These are phyloP conservation scores for Neurospora terricola DNA, from an alignment of 495 filamentous ascomycete genomes.

Conservation along the genomic window DNA sequence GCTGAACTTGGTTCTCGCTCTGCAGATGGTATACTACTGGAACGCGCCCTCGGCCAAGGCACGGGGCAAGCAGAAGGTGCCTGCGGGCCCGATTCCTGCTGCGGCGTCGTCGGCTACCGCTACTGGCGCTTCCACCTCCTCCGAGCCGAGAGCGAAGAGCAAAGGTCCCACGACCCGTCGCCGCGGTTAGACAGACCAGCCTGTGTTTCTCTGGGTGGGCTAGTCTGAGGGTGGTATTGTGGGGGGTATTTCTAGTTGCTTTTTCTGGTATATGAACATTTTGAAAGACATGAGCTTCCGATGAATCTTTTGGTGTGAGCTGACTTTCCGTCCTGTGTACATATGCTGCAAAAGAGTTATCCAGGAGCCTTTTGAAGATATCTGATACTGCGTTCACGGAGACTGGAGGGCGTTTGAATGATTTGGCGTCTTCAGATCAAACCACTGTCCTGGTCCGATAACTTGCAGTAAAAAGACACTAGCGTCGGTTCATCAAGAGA, in stretches of 20 bases:
- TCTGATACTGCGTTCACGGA: neutral
- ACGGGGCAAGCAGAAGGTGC: conserved; percentile 38
- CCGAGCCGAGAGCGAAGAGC: conserved; percentile 26
- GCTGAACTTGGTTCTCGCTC: conserved; percentile 76
- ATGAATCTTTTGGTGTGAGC: conserved; percentile 4
- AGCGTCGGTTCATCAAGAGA: neutral
- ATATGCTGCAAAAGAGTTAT: neutral
- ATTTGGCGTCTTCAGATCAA: neutral
- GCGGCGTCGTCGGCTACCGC: conserved; percentile 18
- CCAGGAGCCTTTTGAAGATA: neutral
- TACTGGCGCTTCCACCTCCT: conserved; percentile 5
- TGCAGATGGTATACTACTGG: conserved; percentile 97
- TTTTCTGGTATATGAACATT: neutral
- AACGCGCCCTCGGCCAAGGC: conserved; percentile 54
- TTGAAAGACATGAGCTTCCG: neutral
- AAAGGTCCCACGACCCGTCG: conserved; percentile 46
- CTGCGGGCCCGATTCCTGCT: conserved; percentile 4
- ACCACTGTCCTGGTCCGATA: neutral
- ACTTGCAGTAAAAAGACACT: neutral
- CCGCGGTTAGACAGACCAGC: conserved; percentile 28
- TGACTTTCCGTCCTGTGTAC: conserved; percentile 1
- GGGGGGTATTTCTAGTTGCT: neutral
- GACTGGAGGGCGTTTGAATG: neutral
- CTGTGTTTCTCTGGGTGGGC: neutral
- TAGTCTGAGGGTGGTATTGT: neutral